Evolutionary conservation across 768 basidiomycete species (phyloP), one percentile per base, ranked within the genome.

Genomic region (Dentipellis fragilis): DNA sequence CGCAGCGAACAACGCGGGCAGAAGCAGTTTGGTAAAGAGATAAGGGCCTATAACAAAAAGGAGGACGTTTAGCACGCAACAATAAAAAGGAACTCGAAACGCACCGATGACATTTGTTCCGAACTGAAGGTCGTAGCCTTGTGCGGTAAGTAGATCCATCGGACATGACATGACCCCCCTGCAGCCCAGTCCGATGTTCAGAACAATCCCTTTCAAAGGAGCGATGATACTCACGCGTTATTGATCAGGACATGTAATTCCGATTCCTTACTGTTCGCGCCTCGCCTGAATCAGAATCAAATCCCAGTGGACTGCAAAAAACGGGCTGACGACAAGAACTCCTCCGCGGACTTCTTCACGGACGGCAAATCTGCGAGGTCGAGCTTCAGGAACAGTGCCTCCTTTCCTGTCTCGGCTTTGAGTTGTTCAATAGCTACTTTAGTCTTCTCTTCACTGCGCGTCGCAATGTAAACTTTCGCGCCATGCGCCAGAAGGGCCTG

Each of bases 1-100:
- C 11, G 61, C 64, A 12, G 58, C 61, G 14, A 57, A 51, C 9
- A 66, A 53, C 9, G 56, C 54, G 9, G 68, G 66, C n/a, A 71
- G 57, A 14, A 71, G 61, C 3, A 64, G 56, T 16, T 57, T 54
- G 22, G 63, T 62, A 36, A 65, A 46, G 23, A 53, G 57, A 51
- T 54, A 63, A 56, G 63, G 63, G 19, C 65, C 59, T 60, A 19
- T n/a, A 12, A 29, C 19, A n/a, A 19, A 8, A 19, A 19, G 22
- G 16, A 36, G 14, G 9, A 17, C 29, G n/a, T 3, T 29, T 29
- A 29, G 49, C 19, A 19, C 5, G 37, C 22, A 23, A 22, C 16
- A 16, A 21, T 9, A 14, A 4, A 38, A 10, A 19, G 7, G 2
- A 40, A 29, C 29, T 29, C 29, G 10, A 19, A 22, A 36, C 49